These are phyloP conservation scores for Starmera dryadoides DNA, from an alignment of 805 yeast genomes.

Conservation along the genomic window DNA sequence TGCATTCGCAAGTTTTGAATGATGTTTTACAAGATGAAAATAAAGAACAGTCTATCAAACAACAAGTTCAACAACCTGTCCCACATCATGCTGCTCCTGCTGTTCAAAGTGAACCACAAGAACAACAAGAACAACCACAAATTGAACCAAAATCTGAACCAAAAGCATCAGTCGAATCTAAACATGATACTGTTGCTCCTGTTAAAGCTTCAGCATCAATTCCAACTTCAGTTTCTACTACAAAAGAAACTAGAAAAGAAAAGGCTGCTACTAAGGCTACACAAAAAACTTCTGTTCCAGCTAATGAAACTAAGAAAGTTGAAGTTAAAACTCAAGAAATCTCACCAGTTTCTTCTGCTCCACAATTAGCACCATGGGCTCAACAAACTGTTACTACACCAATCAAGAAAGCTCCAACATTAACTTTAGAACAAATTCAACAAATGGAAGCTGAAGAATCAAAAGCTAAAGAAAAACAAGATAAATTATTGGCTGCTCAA, in stretches of 20 bases:
- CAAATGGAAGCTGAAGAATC: constrained; percentile 36
- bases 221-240: neutral
- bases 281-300: constrained; percentile 5
- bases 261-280: constrained; percentile 3
- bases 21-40: constrained; percentile 28
- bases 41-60: neutral
- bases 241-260: constrained; percentile 1
- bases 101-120: neutral
- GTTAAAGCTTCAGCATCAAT: neutral
- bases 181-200: neutral
- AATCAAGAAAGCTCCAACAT: constrained; percentile 24
- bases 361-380: constrained; percentile 52
- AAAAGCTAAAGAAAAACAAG: constrained; percentile 25
- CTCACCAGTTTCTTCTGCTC: constrained; percentile 2
- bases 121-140: neutral
- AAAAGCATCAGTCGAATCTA: neutral
- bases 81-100: neutral
- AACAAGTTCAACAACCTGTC: neutral
- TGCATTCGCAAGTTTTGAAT: constrained; percentile 33
- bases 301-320: constrained; percentile 4
- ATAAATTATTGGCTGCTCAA: constrained; percentile 13
- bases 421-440: constrained; percentile 46
- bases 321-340: constrained; percentile 1
- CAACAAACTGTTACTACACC: constrained; percentile 15
- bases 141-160: neutral